These are phyloP conservation scores for Noccaea bulbosa DNA, from an alignment of 345 rosid species.

Conservation along the genomic window DNA sequence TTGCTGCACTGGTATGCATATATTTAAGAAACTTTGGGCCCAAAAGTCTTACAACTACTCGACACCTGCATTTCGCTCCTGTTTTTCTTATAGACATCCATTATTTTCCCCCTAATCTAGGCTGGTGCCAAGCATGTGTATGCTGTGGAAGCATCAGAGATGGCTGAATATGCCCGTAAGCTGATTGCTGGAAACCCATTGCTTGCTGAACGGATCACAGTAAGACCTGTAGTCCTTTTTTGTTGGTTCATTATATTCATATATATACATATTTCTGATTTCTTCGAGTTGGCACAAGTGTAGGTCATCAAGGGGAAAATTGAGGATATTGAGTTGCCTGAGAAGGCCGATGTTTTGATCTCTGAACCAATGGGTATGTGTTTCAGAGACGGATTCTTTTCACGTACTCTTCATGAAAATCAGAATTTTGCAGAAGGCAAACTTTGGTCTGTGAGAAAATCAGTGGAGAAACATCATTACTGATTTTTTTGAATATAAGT, in stretches of 20 bases:
- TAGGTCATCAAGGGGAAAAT: constrained; percentile 95
- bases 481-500: background rate
- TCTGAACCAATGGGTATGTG: constrained; percentile 96
- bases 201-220: constrained; percentile 79
- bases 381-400: constrained; percentile 21
- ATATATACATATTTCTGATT: constrained; percentile 20
- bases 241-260: background rate
- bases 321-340: constrained; percentile 92
- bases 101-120: constrained; percentile 44
- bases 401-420: constrained; percentile 30
- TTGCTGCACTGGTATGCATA: constrained; percentile 85
- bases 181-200: constrained; percentile 89
- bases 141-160: constrained; percentile 98
- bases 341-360: constrained; percentile 90
- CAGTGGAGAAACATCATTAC: constrained; percentile 5
- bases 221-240: constrained; percentile 41
- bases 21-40: background rate
- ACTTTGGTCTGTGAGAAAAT: constrained; percentile 16
- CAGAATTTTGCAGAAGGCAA: constrained; percentile 25
- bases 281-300: constrained; percentile 17
- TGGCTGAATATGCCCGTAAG: constrained; percentile 93
- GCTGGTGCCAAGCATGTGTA: constrained; percentile 99
- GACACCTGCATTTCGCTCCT: background rate
- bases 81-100: constrained; percentile 6
- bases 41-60: background rate